A percentile compares a stretch with the other conserved stretches of the same genome.
Evolutionary conservation across 1,284 basidiomycete genomes (phyloP).

Genomic region (Chalciporus sp.): DNA sequence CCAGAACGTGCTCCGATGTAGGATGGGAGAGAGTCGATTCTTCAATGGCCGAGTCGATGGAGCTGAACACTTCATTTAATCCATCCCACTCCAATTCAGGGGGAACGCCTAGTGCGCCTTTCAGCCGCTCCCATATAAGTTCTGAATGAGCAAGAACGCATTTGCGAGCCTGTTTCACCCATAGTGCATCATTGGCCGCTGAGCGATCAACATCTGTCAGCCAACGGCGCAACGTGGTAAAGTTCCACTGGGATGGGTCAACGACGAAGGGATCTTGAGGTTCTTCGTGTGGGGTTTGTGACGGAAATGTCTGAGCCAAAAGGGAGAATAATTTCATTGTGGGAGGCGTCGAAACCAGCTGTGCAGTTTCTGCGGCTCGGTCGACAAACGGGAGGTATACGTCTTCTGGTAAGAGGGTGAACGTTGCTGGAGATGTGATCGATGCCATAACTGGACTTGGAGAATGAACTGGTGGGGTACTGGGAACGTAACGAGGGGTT

Average conservation of each 20-base stretch:
- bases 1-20: slow-evolving; percentile 1
- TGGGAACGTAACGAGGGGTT: slow-evolving; percentile 41
- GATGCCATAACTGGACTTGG: slow-evolving; percentile 10
- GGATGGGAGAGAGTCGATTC: not conserved
- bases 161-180: slow-evolving; percentile 63
- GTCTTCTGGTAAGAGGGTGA: slow-evolving; percentile 69
- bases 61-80: not conserved
- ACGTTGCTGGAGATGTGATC: slow-evolving; percentile 48
- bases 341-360: slow-evolving; percentile 61
- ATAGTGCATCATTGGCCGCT: slow-evolving; percentile 58
- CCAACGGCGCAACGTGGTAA: slow-evolving; percentile 45
- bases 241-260: slow-evolving; percentile 26
- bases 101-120: slow-evolving; percentile 76
- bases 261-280: slow-evolving; percentile 26
- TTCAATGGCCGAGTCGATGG: slow-evolving; percentile 16
- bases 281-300: slow-evolving; percentile 27
- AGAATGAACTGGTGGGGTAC: slow-evolving; percentile 18
- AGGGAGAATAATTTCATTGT: slow-evolving; percentile 69
- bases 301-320: slow-evolving; percentile 66
- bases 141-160: slow-evolving; percentile 73
- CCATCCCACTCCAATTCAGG: slow-evolving; percentile 67
- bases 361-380: slow-evolving; percentile 63
- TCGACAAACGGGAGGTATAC: slow-evolving; percentile 79
- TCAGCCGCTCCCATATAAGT: slow-evolving; percentile 81
- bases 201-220: slow-evolving; percentile 62